phyloP scores from a whole-genome alignment of 2,329 filamentous ascomycete genomes.

The Cercospora citrullina region DNA sequence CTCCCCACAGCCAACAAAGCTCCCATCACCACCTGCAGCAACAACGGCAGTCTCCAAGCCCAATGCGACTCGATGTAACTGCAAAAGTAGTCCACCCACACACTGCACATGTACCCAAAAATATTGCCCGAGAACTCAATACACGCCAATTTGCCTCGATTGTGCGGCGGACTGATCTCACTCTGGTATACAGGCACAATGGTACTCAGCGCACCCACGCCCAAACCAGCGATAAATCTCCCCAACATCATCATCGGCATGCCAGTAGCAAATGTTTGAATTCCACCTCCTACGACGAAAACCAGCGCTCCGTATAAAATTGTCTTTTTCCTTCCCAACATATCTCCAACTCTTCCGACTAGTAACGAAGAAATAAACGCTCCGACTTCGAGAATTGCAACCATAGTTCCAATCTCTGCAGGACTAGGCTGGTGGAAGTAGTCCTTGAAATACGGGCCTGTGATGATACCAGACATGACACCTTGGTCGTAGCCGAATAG shows the following conservation, averaged over 20 bases:
- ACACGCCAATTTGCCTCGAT: slow-evolving; percentile 90
- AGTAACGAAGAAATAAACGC: slow-evolving; percentile 85
- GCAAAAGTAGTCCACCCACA: slow-evolving; percentile 98
- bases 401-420: slow-evolving; percentile 92
- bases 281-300: slow-evolving; percentile 78
- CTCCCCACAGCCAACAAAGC: slow-evolving; percentile 80
- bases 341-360: slow-evolving; percentile 85
- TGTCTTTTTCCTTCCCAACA: slow-evolving; percentile 83
- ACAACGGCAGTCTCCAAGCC: slow-evolving; percentile 86
- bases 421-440: slow-evolving; percentile 88
- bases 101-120: slow-evolving; percentile 89
- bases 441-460: slow-evolving; percentile 81
- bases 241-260: slow-evolving; percentile 80
- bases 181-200: slow-evolving; percentile 57
- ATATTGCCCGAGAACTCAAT: slow-evolving; percentile 99
- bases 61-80: slow-evolving; percentile 81
- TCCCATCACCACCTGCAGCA: slow-evolving; percentile 96
- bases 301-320: slow-evolving; percentile 92
- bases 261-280: slow-evolving; percentile 77
- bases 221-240: slow-evolving; percentile 53
- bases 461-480: slow-evolving; percentile 73
- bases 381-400: slow-evolving; percentile 92
- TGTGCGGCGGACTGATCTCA: slow-evolving; percentile 81
- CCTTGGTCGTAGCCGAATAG: slow-evolving; percentile 88
- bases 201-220: slow-evolving; percentile 53